Base-by-base conservation (phyloP, 148 eudicot genomes). In the Amaranthus cruentus region DNA sequence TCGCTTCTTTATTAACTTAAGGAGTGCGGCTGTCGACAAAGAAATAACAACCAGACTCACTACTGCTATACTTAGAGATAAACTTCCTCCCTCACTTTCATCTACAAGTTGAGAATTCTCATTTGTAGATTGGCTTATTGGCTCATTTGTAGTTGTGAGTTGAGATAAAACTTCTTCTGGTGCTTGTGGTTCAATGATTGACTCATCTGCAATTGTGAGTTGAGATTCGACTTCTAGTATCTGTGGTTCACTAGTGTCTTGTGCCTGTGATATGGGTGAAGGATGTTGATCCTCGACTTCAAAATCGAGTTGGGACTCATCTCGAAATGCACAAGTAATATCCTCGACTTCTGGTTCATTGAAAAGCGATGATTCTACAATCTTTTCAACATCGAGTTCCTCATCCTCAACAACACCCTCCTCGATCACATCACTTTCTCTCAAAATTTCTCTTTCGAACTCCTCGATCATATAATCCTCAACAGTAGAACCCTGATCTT, bases 1-100 rank as follows among this genome's bases (percentile, higher is more conserved):
- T 48, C 52, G 76, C 70, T 80, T 83, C 71, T 80, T 85, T 60
- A 66, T 4, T 59, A 75, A 79, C 55, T 71, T 21, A 56, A 83
- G 48, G 15, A 77, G 67, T 9, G 77, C 42, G 44, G 77, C 83
- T 47, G 82, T 79, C 62, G 83, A 48, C 60, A 87, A 50, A 69
- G 75, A 73, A 14, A 80, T 44, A 46, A 72, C 60, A 68, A 79
- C 72, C 14, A 69, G 7, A 5, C 71, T 42, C 47, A 71, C 18
- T 66, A 73, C 72, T 51, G 55, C 46, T 65, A 48, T 51, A 43
- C 9, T 66, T 9, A 67, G 54, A 51, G 68, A 13, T 63, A 44
- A 65, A 28, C 52, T 79, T 55, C 62, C 56, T 55, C 62, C 56
- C 38, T 74, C 70, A 69, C 52, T 79, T 44, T 55, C 56, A 60